These are phyloP conservation scores for Peronosclerospora sorghi DNA, from an alignment of 352 stramenopile species.

Conservation along the genomic window DNA sequence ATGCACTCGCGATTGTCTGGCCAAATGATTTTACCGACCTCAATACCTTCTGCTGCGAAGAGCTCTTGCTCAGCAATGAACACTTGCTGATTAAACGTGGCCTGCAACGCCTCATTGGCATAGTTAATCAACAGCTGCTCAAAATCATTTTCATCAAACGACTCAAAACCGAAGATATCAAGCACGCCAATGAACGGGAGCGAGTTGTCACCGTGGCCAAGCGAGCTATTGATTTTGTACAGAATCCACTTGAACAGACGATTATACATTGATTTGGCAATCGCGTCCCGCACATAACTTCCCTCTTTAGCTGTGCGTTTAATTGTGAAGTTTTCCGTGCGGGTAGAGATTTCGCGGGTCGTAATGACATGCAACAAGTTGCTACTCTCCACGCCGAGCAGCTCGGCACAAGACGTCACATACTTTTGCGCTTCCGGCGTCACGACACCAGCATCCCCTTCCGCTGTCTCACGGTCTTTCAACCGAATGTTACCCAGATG, in stretches of 20 bases:
- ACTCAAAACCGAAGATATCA: slow-evolving; percentile 97
- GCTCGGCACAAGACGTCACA: slow-evolving; percentile 35
- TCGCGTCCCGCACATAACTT: slow-evolving; percentile 82
- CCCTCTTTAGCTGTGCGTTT: slow-evolving; percentile 67
- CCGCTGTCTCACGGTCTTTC: slow-evolving; percentile 65
- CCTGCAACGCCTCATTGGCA: slow-evolving; percentile 81
- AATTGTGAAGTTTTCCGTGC: slow-evolving; percentile 75
- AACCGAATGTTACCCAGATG: slow-evolving; percentile 76
- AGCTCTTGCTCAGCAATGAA: slow-evolving; percentile 82
- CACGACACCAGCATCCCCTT: slow-evolving; percentile 69
- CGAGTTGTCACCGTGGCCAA: slow-evolving; percentile 59
- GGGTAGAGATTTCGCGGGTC: slow-evolving; percentile 66
- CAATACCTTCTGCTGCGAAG: slow-evolving; percentile 70
- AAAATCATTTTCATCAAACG: slow-evolving; percentile 90
- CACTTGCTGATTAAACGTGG: slow-evolving; percentile 85
- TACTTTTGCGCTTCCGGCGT: slow-evolving; percentile 38
- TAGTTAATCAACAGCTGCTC: slow-evolving; percentile 88
- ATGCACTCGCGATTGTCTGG: slow-evolving; percentile 82
- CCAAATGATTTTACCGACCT: slow-evolving; percentile 75
- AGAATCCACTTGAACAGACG: slow-evolving; percentile 82
- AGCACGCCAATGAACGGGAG: slow-evolving; percentile 89
- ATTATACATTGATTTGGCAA: slow-evolving; percentile 91
- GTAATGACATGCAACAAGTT: slow-evolving; percentile 67
- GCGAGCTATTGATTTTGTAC: slow-evolving; percentile 73
- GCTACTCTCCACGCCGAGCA: slow-evolving; percentile 67